phyloP scores from a whole-genome alignment of 805 yeast genomes.

The Kodamaea hsintzibuensis region DNA sequence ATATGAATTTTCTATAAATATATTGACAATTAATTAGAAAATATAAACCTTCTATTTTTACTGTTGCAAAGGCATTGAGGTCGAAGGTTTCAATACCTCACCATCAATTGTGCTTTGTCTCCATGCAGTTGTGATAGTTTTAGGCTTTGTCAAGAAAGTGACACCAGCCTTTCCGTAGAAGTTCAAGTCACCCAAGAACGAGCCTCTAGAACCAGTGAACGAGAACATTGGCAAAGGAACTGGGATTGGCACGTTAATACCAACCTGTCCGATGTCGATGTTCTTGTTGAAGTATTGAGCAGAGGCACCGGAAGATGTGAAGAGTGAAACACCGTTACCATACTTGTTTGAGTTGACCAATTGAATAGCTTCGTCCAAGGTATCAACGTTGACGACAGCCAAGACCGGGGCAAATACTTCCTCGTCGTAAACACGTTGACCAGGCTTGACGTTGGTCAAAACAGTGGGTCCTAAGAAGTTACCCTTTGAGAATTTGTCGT shows the following conservation, averaged over 20 bases:
- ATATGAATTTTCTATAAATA: neutral
- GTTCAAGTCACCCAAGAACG: conserved; percentile 77
- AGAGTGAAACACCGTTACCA: conserved; percentile 73
- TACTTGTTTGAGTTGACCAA: conserved; percentile 57
- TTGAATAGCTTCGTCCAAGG: conserved; percentile 67
- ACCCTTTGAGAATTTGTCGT: conserved; percentile 48
- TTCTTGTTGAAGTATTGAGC: conserved; percentile 69
- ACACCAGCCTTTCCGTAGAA: conserved; percentile 79
- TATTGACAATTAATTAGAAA: too few relatives aligned
- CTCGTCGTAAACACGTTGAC: conserved; percentile 70
- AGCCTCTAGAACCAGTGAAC: conserved; percentile 73
- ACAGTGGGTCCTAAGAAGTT: conserved; percentile 76
- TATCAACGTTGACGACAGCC: conserved; percentile 58
- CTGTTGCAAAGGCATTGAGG: conserved; percentile 68
- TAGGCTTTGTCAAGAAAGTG: conserved; percentile 69
- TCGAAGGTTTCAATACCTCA: conserved; percentile 52
- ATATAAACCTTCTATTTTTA: conserved; percentile 15
- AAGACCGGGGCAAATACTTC: conserved; percentile 80
- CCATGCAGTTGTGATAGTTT: conserved; percentile 74
- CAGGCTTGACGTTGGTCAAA: conserved; percentile 59
- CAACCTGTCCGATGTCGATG: conserved; percentile 75
- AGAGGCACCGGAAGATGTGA: conserved; percentile 68
- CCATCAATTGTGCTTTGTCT: conserved; percentile 50
- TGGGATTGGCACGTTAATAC: conserved; percentile 77
- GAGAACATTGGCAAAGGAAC: conserved; percentile 82